Percentiles rank a stretch among this genome's conserved stretches.
Conservation (phyloP, 495 filamentous ascomycete species). For the Achaetomiella virescens region DNA sequence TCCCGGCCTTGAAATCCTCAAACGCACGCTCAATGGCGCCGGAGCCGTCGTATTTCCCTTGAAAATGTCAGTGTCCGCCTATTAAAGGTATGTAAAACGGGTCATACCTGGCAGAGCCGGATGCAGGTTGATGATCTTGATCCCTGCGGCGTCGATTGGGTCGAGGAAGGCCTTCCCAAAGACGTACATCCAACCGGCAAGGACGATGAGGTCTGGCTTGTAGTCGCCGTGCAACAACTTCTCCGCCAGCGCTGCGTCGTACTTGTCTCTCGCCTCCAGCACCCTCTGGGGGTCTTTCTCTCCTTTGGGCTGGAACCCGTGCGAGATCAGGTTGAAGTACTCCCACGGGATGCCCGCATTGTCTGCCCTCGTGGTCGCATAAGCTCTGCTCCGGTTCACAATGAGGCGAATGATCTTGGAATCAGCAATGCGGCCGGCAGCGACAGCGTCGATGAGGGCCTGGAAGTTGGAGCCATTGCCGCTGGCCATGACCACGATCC, state of each 20-base stretch:
- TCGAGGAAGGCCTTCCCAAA: slow-evolving; percentile 46
- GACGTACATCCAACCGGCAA: slow-evolving; percentile 65
- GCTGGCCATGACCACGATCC: slow-evolving; percentile 45
- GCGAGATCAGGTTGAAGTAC: slow-evolving; percentile 78
- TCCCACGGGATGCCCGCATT: slow-evolving; percentile 66
- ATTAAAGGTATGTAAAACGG: neutral
- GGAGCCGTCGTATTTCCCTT: slow-evolving; percentile 68
- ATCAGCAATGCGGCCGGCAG: slow-evolving; percentile 48
- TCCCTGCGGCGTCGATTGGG: slow-evolving; percentile 52
- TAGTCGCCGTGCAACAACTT: slow-evolving; percentile 54
- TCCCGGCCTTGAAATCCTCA: slow-evolving; percentile 63
- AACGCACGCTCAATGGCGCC: slow-evolving; percentile 74
- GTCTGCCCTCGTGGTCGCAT: slow-evolving; percentile 67
- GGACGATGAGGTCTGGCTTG: slow-evolving; percentile 63
- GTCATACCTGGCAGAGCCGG: slow-evolving; percentile 57
- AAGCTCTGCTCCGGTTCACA: slow-evolving; percentile 75
- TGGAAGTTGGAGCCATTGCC: slow-evolving; percentile 85
- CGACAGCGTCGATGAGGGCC: slow-evolving; percentile 74
- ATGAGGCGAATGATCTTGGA: slow-evolving; percentile 68
- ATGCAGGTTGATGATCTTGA: slow-evolving; percentile 82
- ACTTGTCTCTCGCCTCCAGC: slow-evolving; percentile 56
- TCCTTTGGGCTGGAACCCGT: slow-evolving; percentile 49
- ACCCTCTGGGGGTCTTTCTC: slow-evolving; percentile 48
- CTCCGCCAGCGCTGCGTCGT: slow-evolving; percentile 74
- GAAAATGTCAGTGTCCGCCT: neutral